phyloP scores from a whole-genome alignment of 2,329 filamentous ascomycete species.

The Penicillium verrucosum region DNA sequence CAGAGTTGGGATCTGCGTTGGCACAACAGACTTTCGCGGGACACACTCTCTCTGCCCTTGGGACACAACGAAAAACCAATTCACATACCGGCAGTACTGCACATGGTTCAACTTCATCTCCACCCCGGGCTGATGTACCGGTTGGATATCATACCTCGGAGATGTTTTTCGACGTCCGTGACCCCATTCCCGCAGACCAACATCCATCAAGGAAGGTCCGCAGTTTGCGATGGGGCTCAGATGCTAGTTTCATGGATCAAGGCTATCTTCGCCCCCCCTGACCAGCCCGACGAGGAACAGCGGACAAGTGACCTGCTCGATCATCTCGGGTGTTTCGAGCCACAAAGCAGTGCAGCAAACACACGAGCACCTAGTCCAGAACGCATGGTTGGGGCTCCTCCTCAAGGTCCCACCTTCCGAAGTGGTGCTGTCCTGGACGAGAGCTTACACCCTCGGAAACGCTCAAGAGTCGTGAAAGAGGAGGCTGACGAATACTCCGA shows the following conservation, averaged over 20 bases:
- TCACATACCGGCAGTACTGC: slow-evolving; percentile 20
- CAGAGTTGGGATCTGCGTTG: slow-evolving; percentile 30
- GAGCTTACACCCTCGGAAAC: slow-evolving; percentile 31
- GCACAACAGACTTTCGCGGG: slow-evolving; percentile 29
- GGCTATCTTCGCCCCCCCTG: slow-evolving; percentile 58
- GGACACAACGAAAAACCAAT: slow-evolving; percentile 15
- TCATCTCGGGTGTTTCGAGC: slow-evolving; percentile 56
- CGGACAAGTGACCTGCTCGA: slow-evolving; percentile 56
- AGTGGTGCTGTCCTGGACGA: slow-evolving; percentile 20
- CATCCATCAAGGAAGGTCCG: slow-evolving; percentile 41
- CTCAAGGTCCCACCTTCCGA: slow-evolving; percentile 7
- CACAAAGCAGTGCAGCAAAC: slow-evolving; percentile 56
- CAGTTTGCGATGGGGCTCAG: slow-evolving; percentile 64
- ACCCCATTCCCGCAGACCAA: slow-evolving; percentile 35
- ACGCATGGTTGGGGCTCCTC: slow-evolving; percentile 19
- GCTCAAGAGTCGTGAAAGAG: slow-evolving; percentile 36
- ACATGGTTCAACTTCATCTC: slow-evolving; percentile 10
- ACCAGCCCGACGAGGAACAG: slow-evolving; percentile 58
- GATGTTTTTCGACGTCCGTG: slow-evolving; percentile 39
- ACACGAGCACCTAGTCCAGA: slow-evolving; percentile 59
- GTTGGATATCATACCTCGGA: slow-evolving; percentile 37
- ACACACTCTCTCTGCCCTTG: slow-evolving; percentile 23
- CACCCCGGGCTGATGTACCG: slow-evolving; percentile 24
- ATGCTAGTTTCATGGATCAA: slow-evolving; percentile 60
- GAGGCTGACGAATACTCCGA: slow-evolving; percentile 35